Conservation (phyloP, 352 stramenopile genomes). For the Globisporangium rhizosaccharum region DNA sequence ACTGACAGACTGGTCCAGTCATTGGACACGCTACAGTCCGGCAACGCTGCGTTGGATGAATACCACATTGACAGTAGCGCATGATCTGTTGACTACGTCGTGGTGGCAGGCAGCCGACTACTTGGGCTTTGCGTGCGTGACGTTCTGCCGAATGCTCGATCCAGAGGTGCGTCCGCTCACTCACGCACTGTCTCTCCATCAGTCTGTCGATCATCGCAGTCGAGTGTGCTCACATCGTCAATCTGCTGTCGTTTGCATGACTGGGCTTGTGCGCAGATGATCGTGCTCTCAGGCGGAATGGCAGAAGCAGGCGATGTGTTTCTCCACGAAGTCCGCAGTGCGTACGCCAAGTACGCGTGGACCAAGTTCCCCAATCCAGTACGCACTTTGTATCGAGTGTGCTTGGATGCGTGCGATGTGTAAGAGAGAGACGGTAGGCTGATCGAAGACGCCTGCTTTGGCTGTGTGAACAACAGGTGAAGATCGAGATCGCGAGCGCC, state of each 20-base stretch:
- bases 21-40: no score
- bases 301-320: slow-evolving; percentile 68
- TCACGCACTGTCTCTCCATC: neutral
- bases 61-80: neutral
- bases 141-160: slow-evolving; percentile 68
- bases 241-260: neutral
- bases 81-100: neutral
- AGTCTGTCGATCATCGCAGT: neutral
- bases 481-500: slow-evolving; percentile 70
- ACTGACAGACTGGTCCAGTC: neutral
- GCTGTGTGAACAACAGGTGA: slow-evolving; percentile 25
- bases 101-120: slow-evolving; percentile 60
- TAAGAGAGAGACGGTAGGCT: neutral
- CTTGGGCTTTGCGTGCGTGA: slow-evolving; percentile 79
- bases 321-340: slow-evolving; percentile 51
- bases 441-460: neutral
- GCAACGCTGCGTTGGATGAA: no score
- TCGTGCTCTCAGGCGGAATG: slow-evolving; percentile 73
- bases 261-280: slow-evolving; percentile 35
- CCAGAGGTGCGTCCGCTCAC: slow-evolving; percentile 39
- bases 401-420: neutral
- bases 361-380: slow-evolving; percentile 67
- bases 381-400: neutral
- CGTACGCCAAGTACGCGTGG: slow-evolving; percentile 72
- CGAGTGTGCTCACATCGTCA: neutral